Base-by-base conservation (phyloP, 202 grass and related monocot genomes). In the Bolboschoenoplectus hybrid region DNA sequence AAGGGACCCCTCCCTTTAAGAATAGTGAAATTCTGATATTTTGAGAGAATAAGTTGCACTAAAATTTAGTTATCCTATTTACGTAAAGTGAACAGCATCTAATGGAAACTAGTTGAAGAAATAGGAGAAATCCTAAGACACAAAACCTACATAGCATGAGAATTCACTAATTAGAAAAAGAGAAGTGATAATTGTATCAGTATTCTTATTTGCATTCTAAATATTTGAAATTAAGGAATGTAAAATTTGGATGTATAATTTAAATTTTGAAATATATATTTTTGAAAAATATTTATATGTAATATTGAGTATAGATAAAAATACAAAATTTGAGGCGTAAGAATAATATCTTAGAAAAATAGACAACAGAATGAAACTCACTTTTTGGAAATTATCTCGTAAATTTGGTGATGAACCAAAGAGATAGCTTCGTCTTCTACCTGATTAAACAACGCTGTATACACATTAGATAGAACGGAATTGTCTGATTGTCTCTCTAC, bases 371-470 rank as follows among this genome's bases (percentile, higher is more conserved):
- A 7, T 45, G 36, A 26, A 85, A 63, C 63, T 69, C n/a, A 83
- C 81, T 51, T 69, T 19, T 46, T 46, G 63, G 26, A 19, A 83
- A 83, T 55, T 55, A 69, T 83, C 9, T 7, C 34, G 44, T 14
- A 49, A 83, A 68, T 67, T 83, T 68, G 45, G 63, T 17, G 32
- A 38, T 51, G 63, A 67, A 13, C 43, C 11, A 40, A 67, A 67
- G 45, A 52, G 38, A 17, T 50, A 38, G 63, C 41, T 39, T 9
- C 1, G 16, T 83, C 81, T 83, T 55, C 81, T 69, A 83, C 81
- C 81, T 83, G 63, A 68, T 83, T 67, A 64, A 39, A 81, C 11
- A 53, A 51, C 50, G 32, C 10, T 66, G 41, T 46, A 63, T 67
- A 67, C 41, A 52, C 44, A 17, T 82, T 67, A 65, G 61, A 67